Evolutionary conservation across 192 early-diverging fungal species (phyloP).

Genomic region (Coemansia sp.): DNA sequence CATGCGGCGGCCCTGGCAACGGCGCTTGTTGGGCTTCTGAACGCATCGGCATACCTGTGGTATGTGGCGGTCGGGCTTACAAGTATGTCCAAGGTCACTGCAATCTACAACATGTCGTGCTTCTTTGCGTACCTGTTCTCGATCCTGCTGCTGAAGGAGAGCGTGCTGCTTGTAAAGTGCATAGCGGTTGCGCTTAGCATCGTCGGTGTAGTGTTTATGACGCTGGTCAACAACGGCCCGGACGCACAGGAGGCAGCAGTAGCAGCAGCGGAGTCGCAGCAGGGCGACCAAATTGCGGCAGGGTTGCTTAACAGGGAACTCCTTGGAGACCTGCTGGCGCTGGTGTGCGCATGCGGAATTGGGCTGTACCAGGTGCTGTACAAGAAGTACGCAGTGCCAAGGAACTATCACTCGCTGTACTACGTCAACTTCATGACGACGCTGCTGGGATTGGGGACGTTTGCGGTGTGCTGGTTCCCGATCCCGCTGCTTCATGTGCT

Average conservation of each 20-base stretch:
- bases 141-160: constrained; percentile 68
- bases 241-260: constrained; percentile 9
- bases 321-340: constrained; percentile 63
- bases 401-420: constrained; percentile 60
- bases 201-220: constrained; percentile 70
- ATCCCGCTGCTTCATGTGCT: constrained; percentile 68
- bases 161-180: constrained; percentile 62
- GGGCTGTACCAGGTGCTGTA: constrained; percentile 83
- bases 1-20: constrained; percentile 26
- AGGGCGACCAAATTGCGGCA: constrained; percentile 3
- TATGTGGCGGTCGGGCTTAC: constrained; percentile 73
- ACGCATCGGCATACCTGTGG: constrained; percentile 76
- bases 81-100: constrained; percentile 78
- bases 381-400: constrained; percentile 72
- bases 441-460: constrained; percentile 69
- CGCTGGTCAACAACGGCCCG: constrained; percentile 42
- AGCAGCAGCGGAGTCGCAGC: background rate
- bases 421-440: constrained; percentile 77
- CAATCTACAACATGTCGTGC: constrained; percentile 80
- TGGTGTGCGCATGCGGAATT: constrained; percentile 65
- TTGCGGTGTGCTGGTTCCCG: constrained; percentile 70
- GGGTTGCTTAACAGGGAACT: constrained; percentile 33
- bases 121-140: constrained; percentile 87
- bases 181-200: constrained; percentile 67
- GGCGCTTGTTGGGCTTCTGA: constrained; percentile 62